phyloP scores from a whole-genome alignment of 345 rosid species.

The Iberis pinnata region DNA sequence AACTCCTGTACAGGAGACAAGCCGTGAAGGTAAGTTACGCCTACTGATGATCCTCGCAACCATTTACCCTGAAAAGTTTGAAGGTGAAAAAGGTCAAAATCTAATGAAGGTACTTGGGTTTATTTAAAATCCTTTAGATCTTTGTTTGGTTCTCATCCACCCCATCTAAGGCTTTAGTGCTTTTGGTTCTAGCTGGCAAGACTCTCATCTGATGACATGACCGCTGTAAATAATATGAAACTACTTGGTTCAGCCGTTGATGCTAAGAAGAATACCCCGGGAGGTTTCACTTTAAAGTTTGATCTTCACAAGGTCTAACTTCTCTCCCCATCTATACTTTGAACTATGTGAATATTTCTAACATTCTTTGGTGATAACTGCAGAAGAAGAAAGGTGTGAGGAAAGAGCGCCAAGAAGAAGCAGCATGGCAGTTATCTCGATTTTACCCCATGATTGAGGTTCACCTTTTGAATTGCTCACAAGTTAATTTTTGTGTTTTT shows the following conservation, averaged over 20 bases:
- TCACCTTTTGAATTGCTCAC: constrained; percentile 1
- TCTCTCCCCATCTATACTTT: background rate
- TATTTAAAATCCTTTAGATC: background rate
- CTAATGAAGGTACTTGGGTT: constrained; percentile 67
- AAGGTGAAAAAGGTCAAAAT: constrained; percentile 83
- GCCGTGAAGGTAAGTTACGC: constrained; percentile 92
- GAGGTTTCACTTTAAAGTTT: constrained; percentile 76
- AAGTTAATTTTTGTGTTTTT: background rate
- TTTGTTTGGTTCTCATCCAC: constrained; percentile 3
- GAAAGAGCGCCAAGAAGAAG: constrained; percentile 81
- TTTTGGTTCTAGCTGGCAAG: constrained; percentile 60
- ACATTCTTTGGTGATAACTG: constrained; percentile 20
- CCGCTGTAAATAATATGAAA: constrained; percentile 88
- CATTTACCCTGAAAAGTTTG: constrained; percentile 91
- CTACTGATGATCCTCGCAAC: constrained; percentile 91
- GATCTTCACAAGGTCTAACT: constrained; percentile 63
- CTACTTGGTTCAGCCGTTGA: constrained; percentile 66
- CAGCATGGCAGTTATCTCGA: constrained; percentile 83
- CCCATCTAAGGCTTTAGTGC: background rate
- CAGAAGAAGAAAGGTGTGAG: constrained; percentile 88
- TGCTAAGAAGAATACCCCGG: constrained; percentile 54
- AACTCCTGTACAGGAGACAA: constrained; percentile 59
- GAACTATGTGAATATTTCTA: constrained; percentile 8
- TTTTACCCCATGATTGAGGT: constrained; percentile 98
- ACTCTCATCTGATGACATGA: constrained; percentile 77